phyloP scores from a whole-genome alignment of 2,329 filamentous ascomycete genomes.

The Epichloe uncinata region DNA sequence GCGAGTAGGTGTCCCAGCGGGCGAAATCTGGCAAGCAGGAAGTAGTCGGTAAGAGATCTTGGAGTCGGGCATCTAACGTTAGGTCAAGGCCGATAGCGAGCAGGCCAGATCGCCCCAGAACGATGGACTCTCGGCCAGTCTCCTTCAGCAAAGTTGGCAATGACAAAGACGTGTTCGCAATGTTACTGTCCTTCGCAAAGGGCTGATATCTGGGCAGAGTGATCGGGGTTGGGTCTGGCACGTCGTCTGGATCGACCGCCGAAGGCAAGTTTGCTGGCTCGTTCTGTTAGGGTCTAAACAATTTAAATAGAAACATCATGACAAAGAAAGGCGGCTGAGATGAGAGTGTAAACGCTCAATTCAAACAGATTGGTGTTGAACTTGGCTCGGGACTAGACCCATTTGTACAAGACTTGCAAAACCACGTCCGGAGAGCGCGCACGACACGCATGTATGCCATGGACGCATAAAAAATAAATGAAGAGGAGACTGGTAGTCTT shows the following conservation, averaged over 20 bases:
- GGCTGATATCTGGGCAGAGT: slow-evolving; percentile 34
- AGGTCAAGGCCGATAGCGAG: slow-evolving; percentile 45
- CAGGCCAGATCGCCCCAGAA: slow-evolving; percentile 32
- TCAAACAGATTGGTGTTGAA: neutral
- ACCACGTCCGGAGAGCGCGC: neutral
- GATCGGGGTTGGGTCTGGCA: slow-evolving; percentile 44
- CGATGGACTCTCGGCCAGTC: slow-evolving; percentile 34
- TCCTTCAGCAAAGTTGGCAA: slow-evolving; percentile 31
- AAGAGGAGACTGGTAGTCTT: neutral
- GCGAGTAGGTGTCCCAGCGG: slow-evolving; percentile 34
- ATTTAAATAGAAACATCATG: neutral
- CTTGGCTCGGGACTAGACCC: neutral
- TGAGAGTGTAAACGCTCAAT: neutral
- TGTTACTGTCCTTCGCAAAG: slow-evolving; percentile 19
- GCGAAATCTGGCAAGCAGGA: slow-evolving; percentile 39
- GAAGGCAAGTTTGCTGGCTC: slow-evolving; percentile 16
- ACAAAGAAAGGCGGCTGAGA: neutral
- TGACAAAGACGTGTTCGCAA: slow-evolving; percentile 28
- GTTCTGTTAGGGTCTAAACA: slow-evolving; percentile 6
- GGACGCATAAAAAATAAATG: neutral
- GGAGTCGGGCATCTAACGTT: slow-evolving; percentile 32
- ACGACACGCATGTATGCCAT: neutral
- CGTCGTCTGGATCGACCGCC: slow-evolving; percentile 32
- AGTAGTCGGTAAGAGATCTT: slow-evolving; percentile 40
- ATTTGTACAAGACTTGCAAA: neutral